Conservation (phyloP, 2,329 filamentous ascomycete genomes). For the Drechslerella stenobrocha region DNA sequence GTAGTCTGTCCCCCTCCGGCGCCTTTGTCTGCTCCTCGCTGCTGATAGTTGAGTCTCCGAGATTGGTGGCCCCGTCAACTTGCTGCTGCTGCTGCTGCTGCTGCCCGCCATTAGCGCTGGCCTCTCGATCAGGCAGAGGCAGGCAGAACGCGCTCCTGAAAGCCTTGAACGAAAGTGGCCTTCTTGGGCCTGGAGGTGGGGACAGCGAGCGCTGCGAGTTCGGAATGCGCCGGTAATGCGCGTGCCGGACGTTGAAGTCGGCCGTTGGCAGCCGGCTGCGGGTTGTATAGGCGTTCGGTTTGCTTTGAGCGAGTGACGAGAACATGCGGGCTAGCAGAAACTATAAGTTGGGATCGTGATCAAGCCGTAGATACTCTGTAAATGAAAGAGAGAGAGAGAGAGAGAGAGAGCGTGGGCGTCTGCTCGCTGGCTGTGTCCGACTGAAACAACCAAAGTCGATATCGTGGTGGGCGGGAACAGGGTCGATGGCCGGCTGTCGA, state of each 20-base stretch:
- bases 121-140: conserved; percentile 8
- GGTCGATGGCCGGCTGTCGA: too few species aligned
- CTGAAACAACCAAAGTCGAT: too few species aligned
- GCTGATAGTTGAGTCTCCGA: conserved; percentile 21
- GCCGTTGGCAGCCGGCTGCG: neutral
- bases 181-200: conserved; percentile 14
- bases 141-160: conserved; percentile 29
- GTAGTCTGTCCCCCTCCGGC: conserved; percentile 37
- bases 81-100: neutral
- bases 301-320: conserved; percentile 9
- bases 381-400: too few species aligned
- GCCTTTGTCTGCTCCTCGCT: conserved; percentile 39
- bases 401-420: too few species aligned
- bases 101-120: neutral
- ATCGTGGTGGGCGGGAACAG: too few species aligned
- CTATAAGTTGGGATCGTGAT: too few species aligned
- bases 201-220: conserved; percentile 32
- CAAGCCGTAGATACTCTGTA: too few species aligned
- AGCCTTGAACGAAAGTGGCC: conserved; percentile 15
- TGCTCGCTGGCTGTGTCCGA: too few species aligned
- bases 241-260: conserved; percentile 9
- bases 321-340: conserved; percentile 11
- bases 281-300: neutral
- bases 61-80: neutral
- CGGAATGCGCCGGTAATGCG: conserved; percentile 23